Evolutionary conservation across 208 protist species (phyloP).

Genomic region (Naegleria fowleri): DNA sequence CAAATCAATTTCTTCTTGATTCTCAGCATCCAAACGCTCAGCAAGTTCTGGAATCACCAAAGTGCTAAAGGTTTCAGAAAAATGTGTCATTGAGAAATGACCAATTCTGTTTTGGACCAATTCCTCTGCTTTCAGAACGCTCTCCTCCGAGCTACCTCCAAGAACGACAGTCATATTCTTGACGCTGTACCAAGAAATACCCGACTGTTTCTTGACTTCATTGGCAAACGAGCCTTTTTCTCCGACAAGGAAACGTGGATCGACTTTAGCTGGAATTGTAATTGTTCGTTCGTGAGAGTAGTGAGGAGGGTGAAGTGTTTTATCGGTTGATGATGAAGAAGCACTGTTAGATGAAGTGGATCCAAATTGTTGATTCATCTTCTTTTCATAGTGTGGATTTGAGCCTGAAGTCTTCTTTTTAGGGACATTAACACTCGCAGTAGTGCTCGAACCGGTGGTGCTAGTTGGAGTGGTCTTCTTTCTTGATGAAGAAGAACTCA

Average conservation of each 20-base stretch:
- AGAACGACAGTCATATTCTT: neutral
- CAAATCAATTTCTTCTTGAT: neutral
- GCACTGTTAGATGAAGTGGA: neutral
- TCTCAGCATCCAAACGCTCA: neutral
- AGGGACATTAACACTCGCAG: neutral
- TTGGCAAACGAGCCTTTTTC: neutral
- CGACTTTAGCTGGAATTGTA: neutral
- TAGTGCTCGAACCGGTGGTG: neutral
- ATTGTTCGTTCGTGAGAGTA: neutral
- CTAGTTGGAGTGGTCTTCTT: neutral
- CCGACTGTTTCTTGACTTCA: neutral
- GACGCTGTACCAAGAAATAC: neutral
- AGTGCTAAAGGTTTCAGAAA: constrained; percentile 7
- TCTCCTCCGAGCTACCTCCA: neutral
- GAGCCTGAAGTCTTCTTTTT: neutral
- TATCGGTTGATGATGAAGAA: neutral
- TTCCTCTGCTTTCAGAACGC: neutral
- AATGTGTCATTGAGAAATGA: neutral
- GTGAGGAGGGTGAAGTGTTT: neutral
- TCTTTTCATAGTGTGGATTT: neutral
- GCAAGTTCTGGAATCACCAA: neutral
- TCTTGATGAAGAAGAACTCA: neutral
- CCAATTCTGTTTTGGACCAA: neutral
- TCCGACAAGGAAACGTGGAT: neutral
- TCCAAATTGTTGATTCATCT: no score